A percentile compares a stretch with the other conserved stretches of the same genome.
phyloP scores from a whole-genome alignment of 108 stramenopile species.

The Schizochytrium sp. region DNA sequence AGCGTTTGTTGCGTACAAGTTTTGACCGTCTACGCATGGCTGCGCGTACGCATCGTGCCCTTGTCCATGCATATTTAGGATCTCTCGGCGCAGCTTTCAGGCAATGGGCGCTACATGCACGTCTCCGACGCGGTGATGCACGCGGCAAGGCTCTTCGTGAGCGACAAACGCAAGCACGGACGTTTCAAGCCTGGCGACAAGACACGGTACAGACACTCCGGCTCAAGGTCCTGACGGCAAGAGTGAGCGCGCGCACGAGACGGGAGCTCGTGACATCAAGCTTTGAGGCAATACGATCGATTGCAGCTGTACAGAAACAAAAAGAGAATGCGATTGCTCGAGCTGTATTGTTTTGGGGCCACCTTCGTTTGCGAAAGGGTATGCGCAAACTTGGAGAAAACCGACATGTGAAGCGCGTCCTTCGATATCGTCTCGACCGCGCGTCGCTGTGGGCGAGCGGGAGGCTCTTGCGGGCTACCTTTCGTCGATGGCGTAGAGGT shows the following conservation, averaged over 20 bases:
- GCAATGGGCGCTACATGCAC: background rate
- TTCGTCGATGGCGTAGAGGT: background rate
- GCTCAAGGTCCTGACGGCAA: background rate
- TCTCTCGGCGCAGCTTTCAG: background rate
- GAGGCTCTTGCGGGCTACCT: background rate
- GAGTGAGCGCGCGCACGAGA: background rate
- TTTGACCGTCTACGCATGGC: background rate
- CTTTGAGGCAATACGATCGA: background rate
- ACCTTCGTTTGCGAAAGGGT: background rate
- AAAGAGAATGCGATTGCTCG: background rate
- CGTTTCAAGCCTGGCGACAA: background rate
- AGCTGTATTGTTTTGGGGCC: background rate
- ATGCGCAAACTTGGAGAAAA: background rate
- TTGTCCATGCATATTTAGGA: background rate
- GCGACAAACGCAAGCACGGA: background rate
- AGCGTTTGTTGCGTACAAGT: background rate
- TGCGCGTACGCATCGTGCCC: background rate
- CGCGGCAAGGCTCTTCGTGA: background rate
- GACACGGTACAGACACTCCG: background rate
- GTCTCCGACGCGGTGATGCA: background rate
- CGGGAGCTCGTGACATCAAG: background rate
- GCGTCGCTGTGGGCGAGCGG: background rate
- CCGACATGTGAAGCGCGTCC: background rate
- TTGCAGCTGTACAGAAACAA: background rate
- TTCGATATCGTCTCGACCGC: background rate